phyloP scores from a whole-genome alignment of 345 rosid species.

The Euclidium syriacum region DNA sequence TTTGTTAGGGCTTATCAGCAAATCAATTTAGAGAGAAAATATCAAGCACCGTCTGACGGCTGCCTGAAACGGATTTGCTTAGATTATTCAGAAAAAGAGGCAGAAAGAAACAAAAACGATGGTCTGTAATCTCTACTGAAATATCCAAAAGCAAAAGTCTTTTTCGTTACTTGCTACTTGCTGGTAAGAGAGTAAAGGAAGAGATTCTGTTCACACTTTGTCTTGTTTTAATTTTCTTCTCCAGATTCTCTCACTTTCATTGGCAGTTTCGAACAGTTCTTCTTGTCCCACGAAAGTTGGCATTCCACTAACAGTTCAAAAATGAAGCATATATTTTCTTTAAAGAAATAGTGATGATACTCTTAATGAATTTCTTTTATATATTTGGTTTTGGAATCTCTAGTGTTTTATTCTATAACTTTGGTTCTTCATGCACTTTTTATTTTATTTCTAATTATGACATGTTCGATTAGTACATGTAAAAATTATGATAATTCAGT shows the following conservation, averaged over 20 bases:
- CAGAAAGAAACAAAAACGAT: background rate
- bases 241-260: background rate
- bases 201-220: constrained; percentile 8
- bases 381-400: too few relatives aligned
- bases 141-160: background rate
- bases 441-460: too few relatives aligned
- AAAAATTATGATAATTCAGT: too few relatives aligned
- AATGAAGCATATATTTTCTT: too few relatives aligned
- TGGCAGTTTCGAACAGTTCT: too few relatives aligned
- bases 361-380: too few relatives aligned
- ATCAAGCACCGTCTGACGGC: background rate
- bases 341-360: too few relatives aligned
- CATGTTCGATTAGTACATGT: too few relatives aligned
- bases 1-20: too few relatives aligned
- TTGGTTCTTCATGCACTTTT: background rate
- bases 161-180: background rate
- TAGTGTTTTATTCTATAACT: too few relatives aligned
- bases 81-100: background rate
- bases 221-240: background rate
- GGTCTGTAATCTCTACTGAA: background rate
- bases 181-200: background rate
- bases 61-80: constrained; percentile 1
- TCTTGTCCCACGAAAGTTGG: constrained; percentile 5
- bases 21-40: background rate
- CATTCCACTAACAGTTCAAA: background rate